phyloP scores from a whole-genome alignment of 1,284 basidiomycete species.

The Cryptococcus sp. region DNA sequence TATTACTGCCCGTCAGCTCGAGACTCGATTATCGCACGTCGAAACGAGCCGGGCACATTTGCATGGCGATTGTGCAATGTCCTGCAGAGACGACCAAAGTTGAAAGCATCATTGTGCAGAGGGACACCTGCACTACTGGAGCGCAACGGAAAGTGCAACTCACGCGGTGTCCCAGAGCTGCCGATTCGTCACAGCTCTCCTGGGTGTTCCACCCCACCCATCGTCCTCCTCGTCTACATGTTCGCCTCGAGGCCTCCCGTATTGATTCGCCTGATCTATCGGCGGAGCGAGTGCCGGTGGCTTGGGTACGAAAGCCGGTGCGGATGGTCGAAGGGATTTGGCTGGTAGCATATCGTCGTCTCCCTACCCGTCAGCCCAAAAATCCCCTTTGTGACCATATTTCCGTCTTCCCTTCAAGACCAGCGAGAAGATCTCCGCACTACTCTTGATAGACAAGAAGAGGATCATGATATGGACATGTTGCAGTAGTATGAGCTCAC shows the following conservation, averaged over 20 bases:
- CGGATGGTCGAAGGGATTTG: conserved; percentile 1
- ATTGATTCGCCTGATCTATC: not conserved
- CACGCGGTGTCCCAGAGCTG: conserved; percentile 38
- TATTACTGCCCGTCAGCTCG: not conserved
- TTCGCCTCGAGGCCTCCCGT: too few species aligned
- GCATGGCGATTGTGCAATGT: too few species aligned
- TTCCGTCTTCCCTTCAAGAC: too few species aligned
- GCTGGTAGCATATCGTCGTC: not conserved
- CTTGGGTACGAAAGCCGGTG: conserved; percentile 1
- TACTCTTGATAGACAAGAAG: too few species aligned
- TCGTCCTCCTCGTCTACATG: conserved; percentile 14
- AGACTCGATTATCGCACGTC: not conserved
- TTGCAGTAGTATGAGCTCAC: not conserved
- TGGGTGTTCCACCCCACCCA: conserved; percentile 31
- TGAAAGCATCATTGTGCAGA: too few species aligned
- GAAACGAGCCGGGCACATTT: not conserved
- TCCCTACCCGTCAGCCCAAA: not conserved
- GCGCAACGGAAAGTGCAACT: conserved; percentile 7
- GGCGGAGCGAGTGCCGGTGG: not conserved
- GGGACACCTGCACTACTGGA: not conserved
- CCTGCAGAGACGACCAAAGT: too few species aligned
- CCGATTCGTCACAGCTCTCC: conserved; percentile 20
- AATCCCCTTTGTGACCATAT: not conserved
- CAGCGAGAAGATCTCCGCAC: too few species aligned
- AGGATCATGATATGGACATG: not conserved